Percentiles rank a stretch among this genome's conserved stretches.
Evolutionary conservation across 1,139 yeast species (phyloP).

Genomic region (Suhomyces terraborum): DNA sequence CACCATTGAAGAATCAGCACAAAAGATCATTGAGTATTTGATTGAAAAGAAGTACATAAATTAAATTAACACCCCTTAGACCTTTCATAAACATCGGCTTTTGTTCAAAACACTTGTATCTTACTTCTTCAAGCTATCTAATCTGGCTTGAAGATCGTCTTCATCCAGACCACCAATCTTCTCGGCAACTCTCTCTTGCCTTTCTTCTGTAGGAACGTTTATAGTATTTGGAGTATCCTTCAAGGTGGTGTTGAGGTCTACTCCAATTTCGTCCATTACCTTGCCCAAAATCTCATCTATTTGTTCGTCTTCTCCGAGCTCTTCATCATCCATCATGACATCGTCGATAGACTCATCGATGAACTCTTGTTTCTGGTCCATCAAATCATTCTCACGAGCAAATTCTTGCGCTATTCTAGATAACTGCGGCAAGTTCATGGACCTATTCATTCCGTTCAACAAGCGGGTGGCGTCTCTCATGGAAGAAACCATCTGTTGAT

Average conservation of each 20-base stretch:
- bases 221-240: slow-evolving; percentile 67
- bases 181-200: slow-evolving; percentile 48
- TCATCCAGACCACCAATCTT: slow-evolving; percentile 50
- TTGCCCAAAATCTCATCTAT: slow-evolving; percentile 89
- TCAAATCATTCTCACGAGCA: slow-evolving; percentile 88
- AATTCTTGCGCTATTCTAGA: slow-evolving; percentile 93
- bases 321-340: slow-evolving; percentile 81
- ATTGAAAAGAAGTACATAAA: slow-evolving; percentile 51
- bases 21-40: slow-evolving; percentile 69
- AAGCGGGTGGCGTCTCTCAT: slow-evolving; percentile 95
- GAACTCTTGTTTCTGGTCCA: slow-evolving; percentile 98
- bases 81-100: background rate
- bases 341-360: slow-evolving; percentile 98
- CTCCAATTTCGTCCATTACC: slow-evolving; percentile 94
- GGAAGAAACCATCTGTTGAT: slow-evolving; percentile 92
- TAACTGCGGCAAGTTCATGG: slow-evolving; percentile 88
- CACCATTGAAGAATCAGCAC: slow-evolving; percentile 79
- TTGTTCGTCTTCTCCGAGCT: slow-evolving; percentile 73
- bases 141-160: slow-evolving; percentile 86
- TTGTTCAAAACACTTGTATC: background rate
- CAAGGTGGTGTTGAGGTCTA: slow-evolving; percentile 71
- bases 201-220: slow-evolving; percentile 30
- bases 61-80: slow-evolving; percentile 1
- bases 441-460: slow-evolving; percentile 81
- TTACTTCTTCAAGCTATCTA: slow-evolving; percentile 73